Conservation (phyloP, 345 rosid genomes). For the Schrenkiella parvula region DNA sequence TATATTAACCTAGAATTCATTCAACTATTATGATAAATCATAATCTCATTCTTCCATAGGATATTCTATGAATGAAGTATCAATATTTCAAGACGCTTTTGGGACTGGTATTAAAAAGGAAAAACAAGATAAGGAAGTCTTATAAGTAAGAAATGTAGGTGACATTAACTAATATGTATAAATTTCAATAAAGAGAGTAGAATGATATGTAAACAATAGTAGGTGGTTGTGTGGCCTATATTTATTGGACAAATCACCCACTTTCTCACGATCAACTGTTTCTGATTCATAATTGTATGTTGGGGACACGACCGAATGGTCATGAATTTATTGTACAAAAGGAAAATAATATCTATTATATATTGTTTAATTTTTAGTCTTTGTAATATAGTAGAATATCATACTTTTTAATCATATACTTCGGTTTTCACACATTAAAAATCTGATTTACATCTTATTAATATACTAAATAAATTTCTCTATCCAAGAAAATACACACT, state of each 20-base stretch:
- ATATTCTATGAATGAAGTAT: background rate
- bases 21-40: background rate
- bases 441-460: no score
- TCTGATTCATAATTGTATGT: background rate
- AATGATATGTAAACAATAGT: background rate
- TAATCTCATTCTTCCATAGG: background rate
- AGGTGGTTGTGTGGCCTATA: constrained; percentile 10
- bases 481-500: no score
- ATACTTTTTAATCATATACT: background rate
- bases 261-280: background rate
- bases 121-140: background rate
- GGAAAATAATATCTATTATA: background rate
- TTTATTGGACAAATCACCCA: constrained; percentile 10
- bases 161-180: constrained; percentile 13
- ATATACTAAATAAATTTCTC: no score
- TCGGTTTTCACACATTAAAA: no score
- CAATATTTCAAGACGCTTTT: background rate
- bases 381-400: background rate
- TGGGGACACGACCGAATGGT: background rate
- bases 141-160: background rate
- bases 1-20: background rate
- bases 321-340: background rate
- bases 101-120: background rate
- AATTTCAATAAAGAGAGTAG: constrained; percentile 1
- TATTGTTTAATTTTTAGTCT: background rate